phyloP scores from a whole-genome alignment of 768 basidiomycete genomes.

The Trametes punicea region DNA sequence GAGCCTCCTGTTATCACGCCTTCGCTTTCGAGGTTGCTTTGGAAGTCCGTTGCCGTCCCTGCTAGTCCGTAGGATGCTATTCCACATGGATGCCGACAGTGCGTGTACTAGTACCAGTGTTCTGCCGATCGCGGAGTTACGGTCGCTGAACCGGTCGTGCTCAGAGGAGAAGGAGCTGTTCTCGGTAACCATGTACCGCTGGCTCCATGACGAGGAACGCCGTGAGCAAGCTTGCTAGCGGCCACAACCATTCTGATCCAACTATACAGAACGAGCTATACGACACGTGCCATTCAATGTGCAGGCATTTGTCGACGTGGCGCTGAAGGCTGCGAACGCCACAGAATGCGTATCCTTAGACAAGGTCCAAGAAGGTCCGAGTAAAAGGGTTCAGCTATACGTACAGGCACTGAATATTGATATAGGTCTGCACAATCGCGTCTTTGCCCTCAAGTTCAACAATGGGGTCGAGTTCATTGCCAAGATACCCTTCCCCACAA shows the following conservation, averaged over 20 bases:
- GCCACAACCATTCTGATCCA: not conserved
- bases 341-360: constrained; percentile 2
- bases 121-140: not conserved
- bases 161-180: constrained; percentile 2
- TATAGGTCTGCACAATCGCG: constrained; percentile 29
- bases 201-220: constrained; percentile 20
- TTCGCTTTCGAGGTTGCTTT: not conserved
- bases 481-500: constrained; percentile 39
- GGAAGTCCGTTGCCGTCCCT: not conserved
- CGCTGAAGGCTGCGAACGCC: constrained; percentile 8
- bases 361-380: constrained; percentile 13
- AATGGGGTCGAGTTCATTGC: constrained; percentile 38
- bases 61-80: not conserved
- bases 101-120: not conserved
- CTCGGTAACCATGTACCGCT: constrained; percentile 6
- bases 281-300: constrained; percentile 18
- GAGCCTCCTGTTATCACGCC: not conserved
- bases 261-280: constrained; percentile 5
- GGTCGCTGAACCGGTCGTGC: not conserved
- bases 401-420: not conserved
- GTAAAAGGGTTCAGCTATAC: not conserved
- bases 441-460: constrained; percentile 39
- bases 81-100: not conserved
- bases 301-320: constrained; percentile 8
- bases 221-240: not conserved